Percentiles rank a stretch among this genome's conserved stretches.
Evolutionary conservation across 129 eudicot species (phyloP).

Genomic region (Dittrichia graveolens): DNA sequence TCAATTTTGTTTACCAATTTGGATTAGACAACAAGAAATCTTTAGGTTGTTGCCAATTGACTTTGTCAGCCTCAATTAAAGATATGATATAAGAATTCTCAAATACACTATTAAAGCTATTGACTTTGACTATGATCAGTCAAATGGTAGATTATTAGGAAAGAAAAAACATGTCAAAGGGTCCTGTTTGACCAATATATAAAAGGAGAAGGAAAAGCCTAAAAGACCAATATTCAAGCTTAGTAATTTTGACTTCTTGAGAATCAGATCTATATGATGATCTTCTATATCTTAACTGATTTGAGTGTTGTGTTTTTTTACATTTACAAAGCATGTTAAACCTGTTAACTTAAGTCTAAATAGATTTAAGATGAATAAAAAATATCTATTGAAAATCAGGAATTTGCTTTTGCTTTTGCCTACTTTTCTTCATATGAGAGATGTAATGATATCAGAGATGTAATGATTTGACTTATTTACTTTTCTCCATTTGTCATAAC

Average conservation of each 20-base stretch:
- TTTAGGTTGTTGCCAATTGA: slow-evolving; percentile 18
- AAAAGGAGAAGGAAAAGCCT: slow-evolving; percentile 7
- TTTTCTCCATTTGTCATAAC: background rate
- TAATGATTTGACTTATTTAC: too few species aligned
- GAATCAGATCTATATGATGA: background rate
- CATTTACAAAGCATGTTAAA: background rate
- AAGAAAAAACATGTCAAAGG: slow-evolving; percentile 17
- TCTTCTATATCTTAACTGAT: background rate
- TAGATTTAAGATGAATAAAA: background rate
- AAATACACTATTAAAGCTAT: slow-evolving; percentile 12
- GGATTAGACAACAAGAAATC: slow-evolving; percentile 33
- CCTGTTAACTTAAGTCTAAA: background rate
- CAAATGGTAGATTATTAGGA: slow-evolving; percentile 27
- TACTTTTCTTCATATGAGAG: background rate
- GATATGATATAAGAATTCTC: background rate
- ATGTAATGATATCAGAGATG: too few species aligned
- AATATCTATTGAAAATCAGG: background rate
- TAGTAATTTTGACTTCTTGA: slow-evolving; percentile 1
- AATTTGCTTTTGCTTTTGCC: background rate
- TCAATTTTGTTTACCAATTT: slow-evolving; percentile 27
- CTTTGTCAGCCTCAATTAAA: slow-evolving; percentile 24
- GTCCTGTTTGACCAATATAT: slow-evolving; percentile 19
- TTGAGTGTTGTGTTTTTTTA: too few species aligned
- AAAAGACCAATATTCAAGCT: background rate
- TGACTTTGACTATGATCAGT: slow-evolving; percentile 18